Evolutionary conservation across 257 asterid genomes (phyloP).

Genomic region (Petunia axillaris): DNA sequence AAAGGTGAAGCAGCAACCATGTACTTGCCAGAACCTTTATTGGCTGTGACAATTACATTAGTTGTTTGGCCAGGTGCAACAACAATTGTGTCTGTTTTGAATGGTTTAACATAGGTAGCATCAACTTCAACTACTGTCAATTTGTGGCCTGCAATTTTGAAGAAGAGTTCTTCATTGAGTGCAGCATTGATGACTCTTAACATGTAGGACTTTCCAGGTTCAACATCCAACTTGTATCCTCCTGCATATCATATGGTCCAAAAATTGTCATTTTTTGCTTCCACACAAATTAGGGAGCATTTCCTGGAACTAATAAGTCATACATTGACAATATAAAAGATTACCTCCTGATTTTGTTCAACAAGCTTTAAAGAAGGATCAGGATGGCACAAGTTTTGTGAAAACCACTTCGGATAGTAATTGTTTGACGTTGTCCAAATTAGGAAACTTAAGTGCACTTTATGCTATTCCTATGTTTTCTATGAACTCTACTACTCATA

Average conservation of each 20-base stretch:
- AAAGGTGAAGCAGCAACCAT: constrained; percentile 80
- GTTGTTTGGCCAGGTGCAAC: constrained; percentile 95
- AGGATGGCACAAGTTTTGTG: no score
- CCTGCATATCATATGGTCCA: constrained; percentile 39
- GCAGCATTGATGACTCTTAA: constrained; percentile 91
- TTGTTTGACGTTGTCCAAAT: no score
- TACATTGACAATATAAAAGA: no score
- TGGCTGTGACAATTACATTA: constrained; percentile 63
- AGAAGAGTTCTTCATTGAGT: constrained; percentile 92
- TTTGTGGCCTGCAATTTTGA: constrained; percentile 85
- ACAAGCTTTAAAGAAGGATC: no score
- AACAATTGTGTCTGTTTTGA: constrained; percentile 69
- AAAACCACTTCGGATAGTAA: no score
- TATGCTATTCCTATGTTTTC: no score
- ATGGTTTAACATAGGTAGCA: constrained; percentile 88
- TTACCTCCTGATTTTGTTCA: no score
- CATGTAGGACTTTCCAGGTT: constrained; percentile 74
- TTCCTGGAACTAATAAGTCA: not conserved
- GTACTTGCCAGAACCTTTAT: constrained; percentile 63
- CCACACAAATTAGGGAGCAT: not conserved
- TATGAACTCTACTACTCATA: no score
- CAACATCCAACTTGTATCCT: constrained; percentile 63
- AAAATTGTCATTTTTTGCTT: not conserved
- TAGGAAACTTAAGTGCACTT: no score
- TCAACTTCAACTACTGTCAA: constrained; percentile 93